Evolutionary conservation across 225 moss, liverwort and hornwort genomes (phyloP).

Genomic region (Pseudoscleropodium purum): DNA sequence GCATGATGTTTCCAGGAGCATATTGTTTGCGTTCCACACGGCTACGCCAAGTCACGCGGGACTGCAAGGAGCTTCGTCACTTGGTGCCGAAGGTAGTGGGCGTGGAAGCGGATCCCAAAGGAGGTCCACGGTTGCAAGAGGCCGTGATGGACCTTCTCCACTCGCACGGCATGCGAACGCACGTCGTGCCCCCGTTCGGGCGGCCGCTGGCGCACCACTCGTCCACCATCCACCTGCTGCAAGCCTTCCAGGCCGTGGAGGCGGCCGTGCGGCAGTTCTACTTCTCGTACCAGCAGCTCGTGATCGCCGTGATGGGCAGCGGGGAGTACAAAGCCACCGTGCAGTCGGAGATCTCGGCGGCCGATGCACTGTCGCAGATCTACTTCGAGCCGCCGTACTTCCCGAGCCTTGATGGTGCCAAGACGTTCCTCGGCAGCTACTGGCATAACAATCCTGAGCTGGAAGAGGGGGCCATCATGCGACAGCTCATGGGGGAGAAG

Average conservation of each 20-base stretch:
- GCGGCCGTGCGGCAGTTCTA: conserved; percentile 76
- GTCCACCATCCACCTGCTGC: conserved; percentile 64
- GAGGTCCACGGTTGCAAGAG: conserved; percentile 66
- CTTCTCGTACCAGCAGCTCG: conserved; percentile 80
- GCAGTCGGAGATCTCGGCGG: neutral
- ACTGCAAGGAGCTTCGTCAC: conserved; percentile 72
- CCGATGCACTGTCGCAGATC: conserved; percentile 59
- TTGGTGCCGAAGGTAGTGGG: conserved; percentile 69
- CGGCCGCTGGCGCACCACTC: conserved; percentile 14
- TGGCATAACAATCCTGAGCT: conserved; percentile 45
- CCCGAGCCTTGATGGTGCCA: conserved; percentile 73
- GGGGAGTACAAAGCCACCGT: conserved; percentile 60
- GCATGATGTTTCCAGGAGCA: conserved; percentile 13
- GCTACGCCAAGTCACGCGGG: conserved; percentile 44
- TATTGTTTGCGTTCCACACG: conserved; percentile 70
- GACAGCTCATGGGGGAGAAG: conserved; percentile 27
- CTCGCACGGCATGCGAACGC: conserved; percentile 56
- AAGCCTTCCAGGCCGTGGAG: conserved; percentile 75
- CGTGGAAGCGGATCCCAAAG: conserved; percentile 71
- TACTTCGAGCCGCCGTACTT: conserved; percentile 90
- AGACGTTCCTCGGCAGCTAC: conserved; percentile 66
- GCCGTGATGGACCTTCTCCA: conserved; percentile 71
- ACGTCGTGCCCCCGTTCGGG: conserved; percentile 5
- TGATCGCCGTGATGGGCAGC: conserved; percentile 76
- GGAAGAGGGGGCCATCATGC: conserved; percentile 42